These are phyloP conservation scores for Pleurotus sapidus DNA, from an alignment of 768 basidiomycete genomes.

Conservation along the genomic window DNA sequence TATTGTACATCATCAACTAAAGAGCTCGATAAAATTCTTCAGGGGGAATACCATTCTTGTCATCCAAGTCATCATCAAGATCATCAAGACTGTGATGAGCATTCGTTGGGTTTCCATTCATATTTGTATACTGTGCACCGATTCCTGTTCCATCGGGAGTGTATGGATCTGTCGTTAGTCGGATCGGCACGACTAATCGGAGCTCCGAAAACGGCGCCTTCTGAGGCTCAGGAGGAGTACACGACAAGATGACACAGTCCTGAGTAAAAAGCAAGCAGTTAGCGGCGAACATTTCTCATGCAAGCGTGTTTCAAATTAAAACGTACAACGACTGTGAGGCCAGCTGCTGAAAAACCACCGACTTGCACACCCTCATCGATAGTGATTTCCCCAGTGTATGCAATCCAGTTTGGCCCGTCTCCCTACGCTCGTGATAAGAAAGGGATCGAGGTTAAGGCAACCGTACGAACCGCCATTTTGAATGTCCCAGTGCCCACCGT, in stretches of 20 bases:
- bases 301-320: neutral
- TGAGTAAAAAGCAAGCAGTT: conserved; percentile 20
- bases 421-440: conserved; percentile 34
- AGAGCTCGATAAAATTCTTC: neutral
- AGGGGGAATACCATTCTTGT: neutral
- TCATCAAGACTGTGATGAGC: conserved; percentile 17
- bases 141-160: conserved; percentile 35
- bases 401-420: conserved; percentile 60
- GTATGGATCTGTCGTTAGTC: conserved; percentile 63
- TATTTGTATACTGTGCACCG: conserved; percentile 21
- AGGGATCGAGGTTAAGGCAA: neutral
- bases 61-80: conserved; percentile 14
- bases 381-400: conserved; percentile 62
- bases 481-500: conserved; percentile 65
- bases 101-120: conserved; percentile 27
- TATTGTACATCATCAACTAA: neutral
- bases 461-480: conserved; percentile 43
- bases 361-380: conserved; percentile 46
- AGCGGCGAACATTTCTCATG: neutral
- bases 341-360: conserved; percentile 64
- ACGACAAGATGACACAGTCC: conserved; percentile 66
- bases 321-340: conserved; percentile 58
- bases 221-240: conserved; percentile 52
- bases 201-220: conserved; percentile 58
- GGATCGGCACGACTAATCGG: conserved; percentile 60